Evolutionary conservation across 2,329 filamentous ascomycete species (phyloP), one percentile per base, ranked within the genome.

Genomic region (Penicillium sp.): DNA sequence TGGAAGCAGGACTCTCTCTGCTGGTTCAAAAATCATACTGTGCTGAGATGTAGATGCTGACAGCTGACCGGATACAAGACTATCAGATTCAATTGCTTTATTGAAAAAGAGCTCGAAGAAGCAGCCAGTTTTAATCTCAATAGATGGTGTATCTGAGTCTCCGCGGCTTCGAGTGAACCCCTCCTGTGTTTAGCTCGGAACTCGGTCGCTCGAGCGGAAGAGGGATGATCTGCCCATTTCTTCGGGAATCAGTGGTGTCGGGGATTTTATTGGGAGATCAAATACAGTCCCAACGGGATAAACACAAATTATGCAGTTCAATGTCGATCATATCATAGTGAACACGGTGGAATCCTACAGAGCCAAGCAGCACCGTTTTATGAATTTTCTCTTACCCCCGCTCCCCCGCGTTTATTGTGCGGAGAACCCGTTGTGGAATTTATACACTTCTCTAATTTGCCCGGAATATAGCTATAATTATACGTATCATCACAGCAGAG

Each of bases 1-100:
- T 0, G 78, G 74, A 31, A 80, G 64, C 4, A 65, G 58, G 12
- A 61, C 41, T 22, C 64, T 59, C 28, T 53, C 49, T 4, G 60
- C 55, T 6, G 67, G 62, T 49, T 65, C 63, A 39, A 70, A 69
- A 29, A 68, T 66, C 63, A 66, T 64, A 3, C 15, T 48, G 31
- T 54, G 10, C 17, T 34, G 2, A 21, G 19, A 21, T 8, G 17
- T 29, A n/a, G 19, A 38, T n/a, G 2, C 28, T 12, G 15, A 17
- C 7, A 12, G 32, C 10, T 43, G 26, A 29, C 7, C 9, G 4
- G 21, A 13, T 31, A 33, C 21, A 19, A 29, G 19, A 17, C 13
- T 21, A 29, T 31, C 8, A 10, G 15, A 7, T n/a, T 26, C 4
- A 29, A 45, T 8, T 15, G n/a, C 33, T n/a, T 10, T 35, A 12